Conservation (phyloP, 768 basidiomycete species). For the Cystobasidium ongulense region DNA sequence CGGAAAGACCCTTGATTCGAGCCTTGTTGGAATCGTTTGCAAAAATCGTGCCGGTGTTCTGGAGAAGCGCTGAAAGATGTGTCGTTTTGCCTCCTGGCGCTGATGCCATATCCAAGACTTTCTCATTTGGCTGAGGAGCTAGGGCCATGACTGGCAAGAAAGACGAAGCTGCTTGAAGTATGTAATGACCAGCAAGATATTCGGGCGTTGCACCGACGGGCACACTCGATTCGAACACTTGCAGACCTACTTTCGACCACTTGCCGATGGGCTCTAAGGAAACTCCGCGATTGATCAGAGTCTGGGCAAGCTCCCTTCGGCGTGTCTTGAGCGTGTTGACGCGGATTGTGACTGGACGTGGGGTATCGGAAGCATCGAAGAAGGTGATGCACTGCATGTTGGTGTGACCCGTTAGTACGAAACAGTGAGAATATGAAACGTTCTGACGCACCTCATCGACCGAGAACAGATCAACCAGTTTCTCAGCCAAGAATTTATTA, state of each 20-base stretch:
- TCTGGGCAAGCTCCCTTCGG: constrained; percentile 85
- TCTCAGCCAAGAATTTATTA: constrained; percentile 87
- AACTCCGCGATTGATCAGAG: constrained; percentile 87
- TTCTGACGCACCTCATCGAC: constrained; percentile 65
- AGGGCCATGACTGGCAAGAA: constrained; percentile 99
- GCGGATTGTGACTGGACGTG: constrained; percentile 93
- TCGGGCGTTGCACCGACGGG: constrained; percentile 98
- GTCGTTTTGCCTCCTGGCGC: constrained; percentile 98
- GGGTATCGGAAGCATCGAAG: constrained; percentile 92
- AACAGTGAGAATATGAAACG: neutral
- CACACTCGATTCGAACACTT: constrained; percentile 91
- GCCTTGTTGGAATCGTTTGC: constrained; percentile 94
- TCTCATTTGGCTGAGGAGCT: constrained; percentile 80
- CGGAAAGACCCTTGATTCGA: constrained; percentile 89
- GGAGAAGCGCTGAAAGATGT: constrained; percentile 89
- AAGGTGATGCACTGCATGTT: constrained; percentile 77
- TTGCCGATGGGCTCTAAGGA: constrained; percentile 97
- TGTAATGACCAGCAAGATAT: constrained; percentile 97
- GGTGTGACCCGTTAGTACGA: neutral
- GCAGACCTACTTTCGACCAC: constrained; percentile 98
- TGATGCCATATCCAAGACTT: constrained; percentile 95
- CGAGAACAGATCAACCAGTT: constrained; percentile 86
- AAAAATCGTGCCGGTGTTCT: constrained; percentile 95
- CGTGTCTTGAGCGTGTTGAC: constrained; percentile 92
- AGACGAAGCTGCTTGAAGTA: constrained; percentile 97